A percentile compares a stretch with the other conserved stretches of the same genome.
These are phyloP conservation scores for Neoascochyta sp. DNA, from an alignment of 2,329 filamentous ascomycete genomes.

Conservation along the genomic window DNA sequence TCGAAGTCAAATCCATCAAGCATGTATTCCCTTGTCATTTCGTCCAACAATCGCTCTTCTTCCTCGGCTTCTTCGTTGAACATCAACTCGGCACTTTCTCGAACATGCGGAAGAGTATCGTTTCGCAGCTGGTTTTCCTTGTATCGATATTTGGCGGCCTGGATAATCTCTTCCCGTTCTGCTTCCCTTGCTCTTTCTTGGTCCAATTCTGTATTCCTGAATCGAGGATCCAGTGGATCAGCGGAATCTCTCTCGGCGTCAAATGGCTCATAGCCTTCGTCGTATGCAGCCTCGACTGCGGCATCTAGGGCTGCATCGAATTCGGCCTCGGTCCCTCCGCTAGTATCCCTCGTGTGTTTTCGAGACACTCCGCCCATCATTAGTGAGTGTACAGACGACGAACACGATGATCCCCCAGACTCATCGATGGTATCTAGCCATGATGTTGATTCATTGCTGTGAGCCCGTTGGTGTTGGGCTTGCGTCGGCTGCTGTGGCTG, in stretches of 20 bases:
- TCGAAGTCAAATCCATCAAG: slow-evolving; percentile 80
- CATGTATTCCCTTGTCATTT: slow-evolving; percentile 79
- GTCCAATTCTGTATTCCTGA: slow-evolving; percentile 66
- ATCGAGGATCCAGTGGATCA: slow-evolving; percentile 29
- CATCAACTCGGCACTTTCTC: slow-evolving; percentile 36
- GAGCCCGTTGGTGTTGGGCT: slow-evolving; percentile 45
- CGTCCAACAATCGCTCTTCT: slow-evolving; percentile 62
- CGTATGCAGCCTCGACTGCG: slow-evolving; percentile 92
- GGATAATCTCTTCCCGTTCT: slow-evolving; percentile 64
- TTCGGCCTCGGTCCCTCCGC: slow-evolving; percentile 76
- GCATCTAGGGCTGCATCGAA: slow-evolving; percentile 93
- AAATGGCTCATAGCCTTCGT: slow-evolving; percentile 80
- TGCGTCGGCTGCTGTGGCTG: slow-evolving; percentile 20
- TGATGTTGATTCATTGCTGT: slow-evolving; percentile 77
- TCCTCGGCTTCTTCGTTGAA: slow-evolving; percentile 45
- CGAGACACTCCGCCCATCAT: slow-evolving; percentile 67
- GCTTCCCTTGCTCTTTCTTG: slow-evolving; percentile 72
- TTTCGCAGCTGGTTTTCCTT: slow-evolving; percentile 44
- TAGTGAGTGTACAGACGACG: slow-evolving; percentile 76
- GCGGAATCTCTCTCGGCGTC: slow-evolving; percentile 44
- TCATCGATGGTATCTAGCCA: slow-evolving; percentile 96
- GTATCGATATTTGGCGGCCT: slow-evolving; percentile 59
- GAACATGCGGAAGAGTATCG: slow-evolving; percentile 44
- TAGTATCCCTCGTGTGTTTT: slow-evolving; percentile 65
- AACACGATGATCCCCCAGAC: slow-evolving; percentile 70